Evolutionary conservation across 495 filamentous ascomycete species (phyloP), one percentile per base, ranked within the genome.

Genomic region (Penicillium riverlandense): DNA sequence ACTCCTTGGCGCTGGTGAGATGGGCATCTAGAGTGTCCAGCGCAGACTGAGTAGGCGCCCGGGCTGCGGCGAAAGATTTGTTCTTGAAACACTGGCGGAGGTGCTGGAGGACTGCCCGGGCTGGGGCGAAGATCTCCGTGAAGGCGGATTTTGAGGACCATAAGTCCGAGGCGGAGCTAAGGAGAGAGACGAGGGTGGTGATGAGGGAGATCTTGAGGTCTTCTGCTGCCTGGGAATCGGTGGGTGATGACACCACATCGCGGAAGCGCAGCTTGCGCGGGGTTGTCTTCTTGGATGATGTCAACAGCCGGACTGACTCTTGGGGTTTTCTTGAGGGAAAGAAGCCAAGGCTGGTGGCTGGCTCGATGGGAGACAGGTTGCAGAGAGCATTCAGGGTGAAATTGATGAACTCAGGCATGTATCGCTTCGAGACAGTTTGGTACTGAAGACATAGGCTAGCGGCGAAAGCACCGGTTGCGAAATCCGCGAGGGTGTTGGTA

Each of bases 321-420:
- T 70, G 53, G 0, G 77, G 72, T 14, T 79, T 74, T 41, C 86
- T 79, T 36, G 78, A 60, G 8, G 85, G 84, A 59, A 88, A 86
- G 39, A 59, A 64, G 5, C 77, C 77, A 7, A 76, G 59, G 9
- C 56, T 51, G 6, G 63, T 51, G 6, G 49, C 50, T 8, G 74
- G 54, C 40, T 75, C 72, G 11, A 61, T 52, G 7, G 82, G 84
- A 14, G 78, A 70, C 6, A 95, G 72, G 14, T 78, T 73, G 52
- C 72, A 80, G n/a, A 98, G 63, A 4, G 83, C 81, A 58, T 87
- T 88, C 33, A 90, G 68, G 29, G 75, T 73, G 62, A 89, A 96
- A 58, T 86, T 88, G 48, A 92, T 73, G 15, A 89, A 69, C 56
- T 99, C 92, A 0, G 92, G 92, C 32, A 96, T 74, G 59, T 88